A percentile compares a stretch with the other conserved stretches of the same genome.
Conservation (phyloP, 1,284 basidiomycete species). For the Sanghuangporus baumii region DNA sequence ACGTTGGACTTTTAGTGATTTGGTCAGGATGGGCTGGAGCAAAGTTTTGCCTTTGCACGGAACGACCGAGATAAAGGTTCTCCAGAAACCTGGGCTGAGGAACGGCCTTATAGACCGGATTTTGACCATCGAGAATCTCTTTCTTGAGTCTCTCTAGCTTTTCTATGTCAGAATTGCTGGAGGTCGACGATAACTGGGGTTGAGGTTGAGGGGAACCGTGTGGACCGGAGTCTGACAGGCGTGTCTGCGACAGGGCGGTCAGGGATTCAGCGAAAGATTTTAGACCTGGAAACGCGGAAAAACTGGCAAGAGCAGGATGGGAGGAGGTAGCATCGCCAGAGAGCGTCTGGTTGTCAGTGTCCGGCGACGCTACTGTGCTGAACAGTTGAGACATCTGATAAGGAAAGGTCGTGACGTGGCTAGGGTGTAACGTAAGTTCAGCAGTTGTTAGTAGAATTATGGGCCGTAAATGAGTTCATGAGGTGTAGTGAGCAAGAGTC, state of each 20-base stretch:
- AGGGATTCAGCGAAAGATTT: conserved; percentile 10
- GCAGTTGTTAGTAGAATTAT: not conserved
- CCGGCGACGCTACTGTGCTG: not conserved
- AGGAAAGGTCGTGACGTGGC: not conserved
- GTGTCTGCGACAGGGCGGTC: conserved; percentile 4
- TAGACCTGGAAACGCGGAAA: conserved; percentile 14
- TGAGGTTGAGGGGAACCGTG: conserved; percentile 4
- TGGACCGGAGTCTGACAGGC: conserved; percentile 2
- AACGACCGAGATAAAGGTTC: conserved; percentile 51
- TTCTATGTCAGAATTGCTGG: conserved; percentile 45
- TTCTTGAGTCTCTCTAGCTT: conserved; percentile 66
- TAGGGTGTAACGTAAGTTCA: not conserved
- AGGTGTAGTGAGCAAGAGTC: not conserved
- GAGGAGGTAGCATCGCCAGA: not conserved
- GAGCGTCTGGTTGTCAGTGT: not conserved
- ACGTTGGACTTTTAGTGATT: conserved; percentile 20
- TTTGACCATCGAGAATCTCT: conserved; percentile 63
- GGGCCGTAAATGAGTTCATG: not conserved
- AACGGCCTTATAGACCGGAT: conserved; percentile 58
- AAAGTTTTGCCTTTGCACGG: conserved; percentile 19
- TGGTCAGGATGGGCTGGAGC: conserved; percentile 42
- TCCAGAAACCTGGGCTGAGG: conserved; percentile 61
- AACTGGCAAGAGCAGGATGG: conserved; percentile 10
- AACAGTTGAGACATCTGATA: conserved; percentile 11
- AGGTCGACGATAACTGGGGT: not conserved